Conservation (phyloP, 2,329 filamentous ascomycete species). For the Parastagonospora avenae region DNA sequence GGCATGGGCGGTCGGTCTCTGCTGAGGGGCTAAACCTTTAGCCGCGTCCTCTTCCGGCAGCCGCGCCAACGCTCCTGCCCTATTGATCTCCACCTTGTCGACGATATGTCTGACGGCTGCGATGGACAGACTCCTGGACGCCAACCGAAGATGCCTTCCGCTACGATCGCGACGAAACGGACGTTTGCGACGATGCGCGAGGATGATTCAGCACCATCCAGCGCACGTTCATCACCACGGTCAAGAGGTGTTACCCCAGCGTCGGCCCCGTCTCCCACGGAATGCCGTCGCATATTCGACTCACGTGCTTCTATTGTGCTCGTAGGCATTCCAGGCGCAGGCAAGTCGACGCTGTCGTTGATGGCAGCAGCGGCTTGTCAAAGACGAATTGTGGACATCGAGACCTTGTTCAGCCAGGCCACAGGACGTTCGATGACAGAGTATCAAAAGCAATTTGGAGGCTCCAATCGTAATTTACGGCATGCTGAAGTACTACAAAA, state of each 20-base stretch:
- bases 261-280: slow-evolving; percentile 18
- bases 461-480: slow-evolving; percentile 65
- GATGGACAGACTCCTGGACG: slow-evolving; percentile 3
- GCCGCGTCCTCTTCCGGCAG: background rate
- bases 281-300: slow-evolving; percentile 53
- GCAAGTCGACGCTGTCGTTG: slow-evolving; percentile 75
- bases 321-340: slow-evolving; percentile 74
- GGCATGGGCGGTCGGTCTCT: slow-evolving; percentile 1
- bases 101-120: slow-evolving; percentile 5
- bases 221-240: slow-evolving; percentile 12
- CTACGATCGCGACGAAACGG: slow-evolving; percentile 35
- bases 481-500: slow-evolving; percentile 67
- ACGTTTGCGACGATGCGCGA: slow-evolving; percentile 31
- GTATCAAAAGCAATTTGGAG: slow-evolving; percentile 67
- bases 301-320: slow-evolving; percentile 72
- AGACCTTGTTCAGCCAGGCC: slow-evolving; percentile 68
- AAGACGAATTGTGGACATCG: slow-evolving; percentile 70
- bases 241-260: slow-evolving; percentile 21
- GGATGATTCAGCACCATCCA: slow-evolving; percentile 15
- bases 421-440: slow-evolving; percentile 65
- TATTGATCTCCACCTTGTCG: slow-evolving; percentile 5
- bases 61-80: slow-evolving; percentile 2
- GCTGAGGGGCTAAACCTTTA: background rate
- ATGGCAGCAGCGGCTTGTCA: slow-evolving; percentile 74
- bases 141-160: slow-evolving; percentile 28